Percentiles rank a stretch among this genome's conserved stretches.
Evolutionary conservation across 1,284 basidiomycete species (phyloP).

Genomic region (Pseudomicrostroma phylloplanum): DNA sequence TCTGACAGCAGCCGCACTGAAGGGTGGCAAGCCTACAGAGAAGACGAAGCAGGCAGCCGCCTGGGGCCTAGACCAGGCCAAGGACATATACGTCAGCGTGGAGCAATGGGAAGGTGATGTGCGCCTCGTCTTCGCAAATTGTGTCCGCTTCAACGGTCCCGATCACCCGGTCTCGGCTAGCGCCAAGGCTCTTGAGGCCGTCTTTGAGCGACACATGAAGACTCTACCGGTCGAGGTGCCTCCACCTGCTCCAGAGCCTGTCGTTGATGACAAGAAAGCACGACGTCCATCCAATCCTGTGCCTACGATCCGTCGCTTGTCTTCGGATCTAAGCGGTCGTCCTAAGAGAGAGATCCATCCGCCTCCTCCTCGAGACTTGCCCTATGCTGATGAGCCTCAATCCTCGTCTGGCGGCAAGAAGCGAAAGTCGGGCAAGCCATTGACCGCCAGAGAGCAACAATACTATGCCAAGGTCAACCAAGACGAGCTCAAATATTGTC

Average conservation of each 20-base stretch:
- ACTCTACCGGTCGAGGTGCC: constrained; percentile 20
- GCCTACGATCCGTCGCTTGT: constrained; percentile 67
- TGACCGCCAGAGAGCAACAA: constrained; percentile 52
- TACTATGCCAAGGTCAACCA: constrained; percentile 63
- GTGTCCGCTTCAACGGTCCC: constrained; percentile 79
- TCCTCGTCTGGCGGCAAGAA: constrained; percentile 14
- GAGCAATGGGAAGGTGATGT: constrained; percentile 42
- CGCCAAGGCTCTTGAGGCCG: constrained; percentile 73
- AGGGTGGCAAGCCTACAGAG: constrained; percentile 35
- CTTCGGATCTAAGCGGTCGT: constrained; percentile 60
- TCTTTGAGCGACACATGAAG: constrained; percentile 75
- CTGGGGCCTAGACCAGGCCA: constrained; percentile 26
- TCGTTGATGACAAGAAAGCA: constrained; percentile 41
- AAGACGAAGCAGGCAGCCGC: constrained; percentile 37
- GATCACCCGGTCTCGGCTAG: constrained; percentile 73
- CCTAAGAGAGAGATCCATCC: constrained; percentile 97
- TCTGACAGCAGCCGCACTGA: constrained; percentile 35
- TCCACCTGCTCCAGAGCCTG: constrained; percentile 5
- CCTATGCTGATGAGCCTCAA: constrained; percentile 64
- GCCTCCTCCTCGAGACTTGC: constrained; percentile 82
- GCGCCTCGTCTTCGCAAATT: constrained; percentile 73
- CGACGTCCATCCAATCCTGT: constrained; percentile 70
- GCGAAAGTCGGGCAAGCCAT: constrained; percentile 23
- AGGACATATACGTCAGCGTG: constrained; percentile 33
- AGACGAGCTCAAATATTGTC: constrained; percentile 79